Conservation (phyloP, 2,329 filamentous ascomycete species). For the Cercospora canescens region DNA sequence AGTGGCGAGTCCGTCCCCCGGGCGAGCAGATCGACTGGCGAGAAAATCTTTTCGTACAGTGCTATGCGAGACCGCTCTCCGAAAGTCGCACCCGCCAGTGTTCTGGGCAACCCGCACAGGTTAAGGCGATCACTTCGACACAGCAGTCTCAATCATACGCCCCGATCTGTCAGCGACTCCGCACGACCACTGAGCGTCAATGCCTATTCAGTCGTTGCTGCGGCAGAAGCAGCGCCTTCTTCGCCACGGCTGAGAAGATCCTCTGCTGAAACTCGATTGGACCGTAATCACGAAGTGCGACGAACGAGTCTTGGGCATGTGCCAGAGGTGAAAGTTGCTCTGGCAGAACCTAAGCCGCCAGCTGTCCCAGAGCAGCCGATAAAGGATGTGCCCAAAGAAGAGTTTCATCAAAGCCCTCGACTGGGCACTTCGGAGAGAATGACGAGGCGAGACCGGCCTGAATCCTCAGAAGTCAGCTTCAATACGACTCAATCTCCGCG, state of each 20-base stretch:
- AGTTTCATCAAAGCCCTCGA: not conserved
- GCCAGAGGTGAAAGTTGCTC: conserved; percentile 9
- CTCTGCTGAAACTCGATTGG: conserved; percentile 22
- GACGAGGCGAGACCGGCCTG: conserved; percentile 12
- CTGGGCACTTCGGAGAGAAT: not conserved
- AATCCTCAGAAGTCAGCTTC: conserved; percentile 17
- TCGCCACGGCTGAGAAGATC: conserved; percentile 21
- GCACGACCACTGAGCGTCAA: conserved; percentile 17
- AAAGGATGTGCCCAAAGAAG: conserved; percentile 4
- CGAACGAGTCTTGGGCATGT: conserved; percentile 22
- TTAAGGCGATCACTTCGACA: conserved; percentile 21
- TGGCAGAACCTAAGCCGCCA: not conserved
- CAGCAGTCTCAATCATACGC: conserved; percentile 15
- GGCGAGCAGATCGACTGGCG: conserved; percentile 9
- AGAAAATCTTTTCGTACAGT: conserved; percentile 18
- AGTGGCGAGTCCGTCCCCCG: conserved; percentile 1
- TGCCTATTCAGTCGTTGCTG: not conserved
- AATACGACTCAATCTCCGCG: conserved; percentile 20
- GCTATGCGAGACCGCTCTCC: conserved; percentile 11
- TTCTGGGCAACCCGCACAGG: conserved; percentile 17
- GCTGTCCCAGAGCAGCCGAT: conserved; percentile 3
- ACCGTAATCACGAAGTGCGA: conserved; percentile 22
- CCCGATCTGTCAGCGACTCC: conserved; percentile 12
- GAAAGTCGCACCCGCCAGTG: conserved; percentile 14
- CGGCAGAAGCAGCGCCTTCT: not conserved